phyloP scores from a whole-genome alignment of 1,284 basidiomycete species.

The Microbotryum lychnidis-dioicae region DNA sequence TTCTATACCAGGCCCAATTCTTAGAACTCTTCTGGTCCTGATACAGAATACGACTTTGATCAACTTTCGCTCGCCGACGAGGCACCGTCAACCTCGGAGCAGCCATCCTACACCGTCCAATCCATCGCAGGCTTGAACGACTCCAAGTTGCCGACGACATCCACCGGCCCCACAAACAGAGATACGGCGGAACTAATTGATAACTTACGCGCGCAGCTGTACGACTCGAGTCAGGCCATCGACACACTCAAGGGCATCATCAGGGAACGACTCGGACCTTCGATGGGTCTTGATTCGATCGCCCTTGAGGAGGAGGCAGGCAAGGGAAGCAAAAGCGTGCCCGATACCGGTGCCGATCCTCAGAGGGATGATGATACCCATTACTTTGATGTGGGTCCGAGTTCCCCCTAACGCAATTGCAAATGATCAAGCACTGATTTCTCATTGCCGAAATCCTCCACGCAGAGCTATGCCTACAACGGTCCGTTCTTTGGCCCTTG shows the following conservation, averaged over 20 bases:
- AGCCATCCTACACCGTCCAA: too few species aligned
- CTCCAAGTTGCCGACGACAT: too few species aligned
- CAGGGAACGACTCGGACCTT: conserved; percentile 17
- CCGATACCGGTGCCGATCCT: conserved; percentile 12
- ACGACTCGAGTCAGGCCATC: conserved; percentile 24
- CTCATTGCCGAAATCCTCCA: neutral
- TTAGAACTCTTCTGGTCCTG: neutral
- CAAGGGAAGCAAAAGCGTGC: neutral
- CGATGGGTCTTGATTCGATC: conserved; percentile 18
- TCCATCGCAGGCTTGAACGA: neutral
- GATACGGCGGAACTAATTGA: conserved; percentile 15
- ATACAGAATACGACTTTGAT: conserved; percentile 52
- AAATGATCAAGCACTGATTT: neutral
- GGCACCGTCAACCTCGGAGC: neutral
- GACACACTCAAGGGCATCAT: conserved; percentile 21
- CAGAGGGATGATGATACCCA: conserved; percentile 76
- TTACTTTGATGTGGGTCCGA: conserved; percentile 59
- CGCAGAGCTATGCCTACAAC: conserved; percentile 67
- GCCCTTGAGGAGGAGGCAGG: neutral
- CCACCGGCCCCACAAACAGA: too few species aligned
- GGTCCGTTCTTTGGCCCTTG: conserved; percentile 47
- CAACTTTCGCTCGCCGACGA: conserved; percentile 39
- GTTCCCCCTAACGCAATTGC: neutral
- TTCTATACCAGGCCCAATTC: neutral
- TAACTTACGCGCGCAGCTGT: conserved; percentile 24